Evolutionary conservation across 2,329 filamentous ascomycete genomes (phyloP).

Genomic region (Aspergillus piperis): DNA sequence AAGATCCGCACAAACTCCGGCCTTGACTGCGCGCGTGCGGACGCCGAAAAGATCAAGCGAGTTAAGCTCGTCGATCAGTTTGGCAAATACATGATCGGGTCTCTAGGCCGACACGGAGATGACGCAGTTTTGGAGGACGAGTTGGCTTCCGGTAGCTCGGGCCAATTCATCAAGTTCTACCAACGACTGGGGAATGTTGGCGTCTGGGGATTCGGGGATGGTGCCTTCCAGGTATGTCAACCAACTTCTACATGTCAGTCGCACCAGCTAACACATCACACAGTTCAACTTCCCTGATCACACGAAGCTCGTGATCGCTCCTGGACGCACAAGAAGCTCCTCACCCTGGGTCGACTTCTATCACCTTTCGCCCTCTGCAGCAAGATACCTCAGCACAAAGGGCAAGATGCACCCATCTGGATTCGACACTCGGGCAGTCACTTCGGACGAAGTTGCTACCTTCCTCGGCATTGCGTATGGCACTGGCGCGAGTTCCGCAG

Average conservation of each 20-base stretch:
- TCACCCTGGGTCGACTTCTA: constrained; percentile 52
- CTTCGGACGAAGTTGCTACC: constrained; percentile 43
- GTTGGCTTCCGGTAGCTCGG: constrained; percentile 26
- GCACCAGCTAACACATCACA: background rate
- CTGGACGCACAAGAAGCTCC: constrained; percentile 39
- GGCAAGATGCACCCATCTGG: constrained; percentile 47
- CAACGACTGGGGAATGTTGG: constrained; percentile 55
- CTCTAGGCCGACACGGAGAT: constrained; percentile 44
- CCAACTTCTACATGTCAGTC: background rate
- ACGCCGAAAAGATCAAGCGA: constrained; percentile 51
- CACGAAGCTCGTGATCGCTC: constrained; percentile 52
- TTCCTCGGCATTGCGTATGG: constrained; percentile 45
- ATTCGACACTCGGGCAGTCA: constrained; percentile 45
- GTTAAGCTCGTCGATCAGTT: constrained; percentile 53
- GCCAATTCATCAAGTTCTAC: constrained; percentile 53
- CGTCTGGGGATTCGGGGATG: constrained; percentile 55
- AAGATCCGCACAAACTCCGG: constrained; percentile 36
- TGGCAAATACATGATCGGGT: constrained; percentile 55
- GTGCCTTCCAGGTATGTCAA: constrained; percentile 46
- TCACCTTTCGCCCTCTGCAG: constrained; percentile 50
- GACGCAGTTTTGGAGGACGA: constrained; percentile 35
- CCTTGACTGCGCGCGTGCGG: constrained; percentile 38
- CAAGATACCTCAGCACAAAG: constrained; percentile 44
- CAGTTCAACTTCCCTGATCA: constrained; percentile 56
- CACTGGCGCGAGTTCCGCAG: constrained; percentile 32